phyloP scores from a whole-genome alignment of 2,329 filamentous ascomycete genomes.

The Bipolaris victoriae region DNA sequence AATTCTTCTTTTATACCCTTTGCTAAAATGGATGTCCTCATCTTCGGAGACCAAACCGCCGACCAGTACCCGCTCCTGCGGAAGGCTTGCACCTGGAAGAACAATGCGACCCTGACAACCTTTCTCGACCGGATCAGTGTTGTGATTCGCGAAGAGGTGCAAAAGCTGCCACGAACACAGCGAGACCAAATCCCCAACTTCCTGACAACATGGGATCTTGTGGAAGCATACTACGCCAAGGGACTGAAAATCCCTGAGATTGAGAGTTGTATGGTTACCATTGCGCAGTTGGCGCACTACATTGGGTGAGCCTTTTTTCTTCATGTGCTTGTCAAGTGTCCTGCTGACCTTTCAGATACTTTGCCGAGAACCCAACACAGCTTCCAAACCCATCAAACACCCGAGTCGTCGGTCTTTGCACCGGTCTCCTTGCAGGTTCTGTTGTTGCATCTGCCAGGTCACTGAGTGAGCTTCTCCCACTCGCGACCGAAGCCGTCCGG shows the following conservation, averaged over 20 bases:
- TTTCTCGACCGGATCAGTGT: constrained; percentile 66
- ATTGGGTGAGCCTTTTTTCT: constrained; percentile 63
- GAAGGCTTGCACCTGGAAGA: constrained; percentile 55
- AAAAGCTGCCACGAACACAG: constrained; percentile 62
- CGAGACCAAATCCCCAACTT: constrained; percentile 67
- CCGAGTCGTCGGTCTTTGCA: constrained; percentile 69
- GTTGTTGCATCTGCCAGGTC: constrained; percentile 69
- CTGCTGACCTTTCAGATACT: constrained; percentile 50
- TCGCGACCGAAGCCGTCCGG: constrained; percentile 68
- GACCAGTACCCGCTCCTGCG: constrained; percentile 68
- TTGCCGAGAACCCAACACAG: constrained; percentile 61
- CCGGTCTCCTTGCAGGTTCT: constrained; percentile 71
- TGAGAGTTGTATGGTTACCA: constrained; percentile 69
- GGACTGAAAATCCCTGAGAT: constrained; percentile 65
- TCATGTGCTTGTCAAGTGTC: neutral
- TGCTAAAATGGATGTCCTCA: constrained; percentile 58
- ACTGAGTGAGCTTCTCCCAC: constrained; percentile 65
- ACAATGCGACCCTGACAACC: constrained; percentile 64
- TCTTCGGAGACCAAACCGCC: constrained; percentile 75
- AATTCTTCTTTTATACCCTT: constrained; percentile 34
- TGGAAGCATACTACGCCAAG: constrained; percentile 67
- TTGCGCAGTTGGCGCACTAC: constrained; percentile 71
- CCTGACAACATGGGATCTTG: constrained; percentile 66
- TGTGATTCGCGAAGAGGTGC: constrained; percentile 66
- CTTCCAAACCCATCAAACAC: constrained; percentile 57